Base-by-base conservation (phyloP, 495 filamentous ascomycete species). In the Eremomyces bilateralis region DNA sequence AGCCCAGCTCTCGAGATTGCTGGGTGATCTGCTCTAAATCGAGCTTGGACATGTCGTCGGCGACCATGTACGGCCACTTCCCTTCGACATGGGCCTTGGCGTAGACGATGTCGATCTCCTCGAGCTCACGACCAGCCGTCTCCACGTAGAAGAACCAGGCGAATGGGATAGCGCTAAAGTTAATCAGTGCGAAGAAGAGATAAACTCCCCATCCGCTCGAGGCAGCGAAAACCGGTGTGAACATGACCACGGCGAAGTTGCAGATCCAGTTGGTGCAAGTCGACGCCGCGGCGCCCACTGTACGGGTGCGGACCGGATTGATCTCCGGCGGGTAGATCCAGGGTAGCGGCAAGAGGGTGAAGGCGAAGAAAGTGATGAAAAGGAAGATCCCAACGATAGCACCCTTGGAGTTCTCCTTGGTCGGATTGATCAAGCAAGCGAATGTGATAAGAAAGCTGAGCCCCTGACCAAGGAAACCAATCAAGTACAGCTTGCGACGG, bases 401-500 rank as follows among this genome's bases (percentile, higher is more conserved):
- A 27, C 8, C 24, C 6, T 6, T 27, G 13, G 6, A 8, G 24
- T 13, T 13, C 6, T 6, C 24, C 24, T 27, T 27, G 24, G 6
- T 27, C 24, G 8, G 8, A 6, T 8, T 13, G 13, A 6, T 13
- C 13, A 60, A 50, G 40, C 56, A 32, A 4, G 53, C 54, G 8
- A 47, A 40, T 5, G 48, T 47, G 24, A 57, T 27, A 0, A 42
- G 27, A 38, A 63, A 49, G 13, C 48, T 50, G 25, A 66, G 36
- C 37, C 52, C 60, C 21, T 66, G 51, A 1, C 53, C 61, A 5
- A 55, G 46, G 5, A 56, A 55, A 16, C 57, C 62, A 35, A 58
- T 43, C 42, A 69, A 58, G 33, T 69, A 49, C 18, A 68, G 52
- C 20, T 54, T 44, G 4, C 65, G 52, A 2, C 67, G 54, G 3